These are phyloP conservation scores for Geotrichum ghanense DNA, from an alignment of 805 yeast genomes.

Conservation along the genomic window DNA sequence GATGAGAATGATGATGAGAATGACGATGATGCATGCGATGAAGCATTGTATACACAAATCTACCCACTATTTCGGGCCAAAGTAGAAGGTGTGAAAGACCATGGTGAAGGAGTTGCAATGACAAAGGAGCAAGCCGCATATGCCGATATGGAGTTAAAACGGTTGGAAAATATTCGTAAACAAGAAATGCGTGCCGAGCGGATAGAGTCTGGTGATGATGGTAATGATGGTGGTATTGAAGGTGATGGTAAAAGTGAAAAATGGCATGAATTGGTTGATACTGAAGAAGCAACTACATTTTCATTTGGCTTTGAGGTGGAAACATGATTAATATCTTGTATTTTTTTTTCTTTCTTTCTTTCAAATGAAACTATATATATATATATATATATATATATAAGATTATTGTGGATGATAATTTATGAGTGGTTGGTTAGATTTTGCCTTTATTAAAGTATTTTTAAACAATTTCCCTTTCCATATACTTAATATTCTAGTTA, in stretches of 20 bases:
- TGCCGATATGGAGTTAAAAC: conserved; percentile 14
- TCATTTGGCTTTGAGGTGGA: conserved; percentile 27
- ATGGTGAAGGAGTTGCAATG: neutral
- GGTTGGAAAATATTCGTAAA: conserved; percentile 24
- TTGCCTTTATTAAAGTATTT: too few species aligned
- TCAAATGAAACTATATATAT: too few species aligned
- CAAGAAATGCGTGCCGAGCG: neutral
- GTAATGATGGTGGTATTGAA: too few species aligned
- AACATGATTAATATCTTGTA: too few species aligned
- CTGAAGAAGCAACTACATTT: conserved; percentile 16
- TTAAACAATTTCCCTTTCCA: too few species aligned
- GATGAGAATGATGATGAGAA: neutral
- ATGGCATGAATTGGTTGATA: conserved; percentile 39
- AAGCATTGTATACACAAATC: neutral
- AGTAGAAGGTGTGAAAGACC: conserved; percentile 26
- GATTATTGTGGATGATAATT: too few species aligned
- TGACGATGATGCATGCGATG: neutral
- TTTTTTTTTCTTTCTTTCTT: too few species aligned
- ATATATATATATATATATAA: too few species aligned
- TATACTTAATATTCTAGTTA: too few species aligned
- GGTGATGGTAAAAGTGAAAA: conserved; percentile 26
- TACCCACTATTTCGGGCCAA: conserved; percentile 15
- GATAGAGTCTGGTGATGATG: too few species aligned
- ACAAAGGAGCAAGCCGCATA: conserved; percentile 14
- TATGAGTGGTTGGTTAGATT: too few species aligned